phyloP scores from a whole-genome alignment of 208 protist species.

The Trypanosomatidae sp. region DNA sequence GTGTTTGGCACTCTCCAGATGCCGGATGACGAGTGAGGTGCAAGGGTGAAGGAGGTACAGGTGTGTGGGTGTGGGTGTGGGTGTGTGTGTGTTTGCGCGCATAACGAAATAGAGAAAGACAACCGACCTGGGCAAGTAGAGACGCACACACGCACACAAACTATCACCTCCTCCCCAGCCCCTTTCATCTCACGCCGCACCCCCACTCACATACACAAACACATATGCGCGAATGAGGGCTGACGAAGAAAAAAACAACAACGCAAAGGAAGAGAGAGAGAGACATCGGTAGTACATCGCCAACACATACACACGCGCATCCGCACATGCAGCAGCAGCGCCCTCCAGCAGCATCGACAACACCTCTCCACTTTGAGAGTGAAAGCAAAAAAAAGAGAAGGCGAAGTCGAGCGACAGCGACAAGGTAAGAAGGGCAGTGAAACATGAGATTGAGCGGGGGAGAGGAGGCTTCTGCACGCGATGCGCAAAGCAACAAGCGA shows the following conservation, averaged over 20 bases:
- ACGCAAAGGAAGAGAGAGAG: background rate
- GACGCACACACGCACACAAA: no score
- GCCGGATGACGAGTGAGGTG: no score
- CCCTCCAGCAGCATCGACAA: background rate
- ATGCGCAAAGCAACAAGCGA: background rate
- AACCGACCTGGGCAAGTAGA: no score
- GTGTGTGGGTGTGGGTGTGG: no score
- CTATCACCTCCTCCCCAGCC: no score
- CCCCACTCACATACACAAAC: background rate
- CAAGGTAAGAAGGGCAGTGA: background rate
- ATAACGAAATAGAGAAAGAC: no score
- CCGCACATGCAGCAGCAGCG: background rate
- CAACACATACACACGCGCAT: background rate
- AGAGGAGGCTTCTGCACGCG: background rate
- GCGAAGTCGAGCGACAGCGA: constrained; percentile 1
- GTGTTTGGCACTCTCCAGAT: no score
- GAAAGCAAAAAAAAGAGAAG: background rate
- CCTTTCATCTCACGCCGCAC: no score
- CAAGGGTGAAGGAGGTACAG: no score
- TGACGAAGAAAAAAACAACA: background rate
- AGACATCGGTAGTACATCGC: background rate
- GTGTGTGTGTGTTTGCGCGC: no score
- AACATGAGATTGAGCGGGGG: background rate
- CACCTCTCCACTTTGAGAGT: background rate
- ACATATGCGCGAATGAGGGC: background rate